Conservation (phyloP, 2,329 filamentous ascomycete genomes). For the Diaporthe sp. region DNA sequence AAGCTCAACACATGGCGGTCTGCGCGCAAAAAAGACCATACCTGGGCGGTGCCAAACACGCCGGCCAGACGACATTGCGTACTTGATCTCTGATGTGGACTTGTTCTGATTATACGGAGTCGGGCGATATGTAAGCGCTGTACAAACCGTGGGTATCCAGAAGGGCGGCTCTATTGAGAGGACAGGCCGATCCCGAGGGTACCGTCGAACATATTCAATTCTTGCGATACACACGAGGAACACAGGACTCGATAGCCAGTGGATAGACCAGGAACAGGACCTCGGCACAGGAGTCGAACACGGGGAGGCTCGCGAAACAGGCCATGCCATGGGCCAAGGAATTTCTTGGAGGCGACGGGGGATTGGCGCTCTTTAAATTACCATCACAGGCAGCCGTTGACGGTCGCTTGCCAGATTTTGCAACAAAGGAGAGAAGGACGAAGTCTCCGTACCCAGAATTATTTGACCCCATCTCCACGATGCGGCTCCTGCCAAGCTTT, state of each 20-base stretch:
- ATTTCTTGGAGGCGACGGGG: too few species aligned
- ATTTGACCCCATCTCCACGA: neutral
- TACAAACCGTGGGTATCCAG: neutral
- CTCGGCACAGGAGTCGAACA: neutral
- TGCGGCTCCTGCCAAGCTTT: slow-evolving; percentile 15
- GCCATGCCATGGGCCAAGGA: neutral
- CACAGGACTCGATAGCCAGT: neutral
- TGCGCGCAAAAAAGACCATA: neutral
- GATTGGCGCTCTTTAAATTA: slow-evolving; percentile 1
- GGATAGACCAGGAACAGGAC: neutral
- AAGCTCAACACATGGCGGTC: slow-evolving; percentile 17
- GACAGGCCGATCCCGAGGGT: neutral
- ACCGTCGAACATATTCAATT: neutral
- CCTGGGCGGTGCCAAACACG: slow-evolving; percentile 10
- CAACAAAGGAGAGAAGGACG: neutral
- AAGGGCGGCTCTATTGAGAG: neutral
- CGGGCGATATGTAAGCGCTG: neutral
- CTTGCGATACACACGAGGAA: neutral
- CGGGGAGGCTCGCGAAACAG: neutral
- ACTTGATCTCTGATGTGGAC: slow-evolving; percentile 1
- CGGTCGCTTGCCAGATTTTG: neutral
- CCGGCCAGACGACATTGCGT: slow-evolving; percentile 3
- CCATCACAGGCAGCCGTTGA: neutral
- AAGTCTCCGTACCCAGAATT: slow-evolving; percentile 11
- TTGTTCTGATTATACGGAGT: neutral